phyloP scores from a whole-genome alignment of 306 rosid genomes.

The Arachis stenosperma region DNA sequence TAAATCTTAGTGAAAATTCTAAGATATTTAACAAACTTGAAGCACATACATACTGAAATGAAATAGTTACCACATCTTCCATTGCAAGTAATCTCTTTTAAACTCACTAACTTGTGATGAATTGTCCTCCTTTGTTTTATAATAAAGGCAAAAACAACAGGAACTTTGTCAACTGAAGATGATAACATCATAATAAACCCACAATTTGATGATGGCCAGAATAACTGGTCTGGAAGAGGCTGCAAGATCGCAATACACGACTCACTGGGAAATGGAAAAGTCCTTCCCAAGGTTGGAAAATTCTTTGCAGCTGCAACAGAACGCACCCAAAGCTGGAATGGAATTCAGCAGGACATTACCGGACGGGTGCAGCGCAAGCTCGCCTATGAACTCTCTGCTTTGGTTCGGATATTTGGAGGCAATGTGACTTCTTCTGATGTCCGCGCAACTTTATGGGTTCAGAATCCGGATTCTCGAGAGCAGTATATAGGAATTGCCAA shows the following conservation, averaged over 20 bases:
- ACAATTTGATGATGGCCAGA: constrained; percentile 75
- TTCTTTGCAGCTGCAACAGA: constrained; percentile 79
- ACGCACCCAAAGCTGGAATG: constrained; percentile 88
- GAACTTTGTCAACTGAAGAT: constrained; percentile 43
- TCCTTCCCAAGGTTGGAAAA: constrained; percentile 73
- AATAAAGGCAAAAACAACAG: constrained; percentile 39
- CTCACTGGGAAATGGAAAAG: constrained; percentile 77
- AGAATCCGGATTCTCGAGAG: constrained; percentile 71
- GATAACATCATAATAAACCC: constrained; percentile 72
- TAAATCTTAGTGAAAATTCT: neutral
- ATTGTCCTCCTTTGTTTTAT: neutral
- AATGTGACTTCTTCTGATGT: constrained; percentile 72
- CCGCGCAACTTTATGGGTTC: constrained; percentile 80
- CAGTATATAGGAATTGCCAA: constrained; percentile 87
- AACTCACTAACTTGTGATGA: constrained; percentile 1
- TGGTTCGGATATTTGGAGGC: constrained; percentile 80
- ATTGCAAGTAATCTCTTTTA: constrained; percentile 15
- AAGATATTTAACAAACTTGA: neutral
- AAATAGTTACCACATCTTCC: constrained; percentile 3
- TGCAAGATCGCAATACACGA: constrained; percentile 79
- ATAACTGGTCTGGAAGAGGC: constrained; percentile 93
- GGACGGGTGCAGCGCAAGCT: constrained; percentile 85
- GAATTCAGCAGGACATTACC: constrained; percentile 92
- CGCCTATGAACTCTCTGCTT: constrained; percentile 71
- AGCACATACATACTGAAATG: neutral